Evolutionary conservation across 495 filamentous ascomycete species (phyloP).

Genomic region (Aspergillus cristatus): DNA sequence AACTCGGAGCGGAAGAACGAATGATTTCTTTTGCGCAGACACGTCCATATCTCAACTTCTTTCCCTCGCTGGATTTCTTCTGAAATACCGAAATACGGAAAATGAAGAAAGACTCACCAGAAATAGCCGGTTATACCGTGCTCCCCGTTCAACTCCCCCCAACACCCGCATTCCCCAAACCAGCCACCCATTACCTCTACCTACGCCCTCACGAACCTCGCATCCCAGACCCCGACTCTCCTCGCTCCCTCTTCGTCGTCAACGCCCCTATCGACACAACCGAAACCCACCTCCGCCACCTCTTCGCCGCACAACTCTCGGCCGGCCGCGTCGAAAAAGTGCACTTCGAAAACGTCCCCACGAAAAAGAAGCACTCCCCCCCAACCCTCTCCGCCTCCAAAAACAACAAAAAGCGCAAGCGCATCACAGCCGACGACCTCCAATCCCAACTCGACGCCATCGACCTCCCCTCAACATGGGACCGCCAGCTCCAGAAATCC

Average conservation of each 20-base stretch:
- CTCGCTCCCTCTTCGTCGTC: slow-evolving; percentile 73
- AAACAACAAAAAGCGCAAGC: slow-evolving; percentile 58
- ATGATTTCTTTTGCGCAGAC: too few relatives aligned
- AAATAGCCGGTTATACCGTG: slow-evolving; percentile 40
- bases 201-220: slow-evolving; percentile 71
- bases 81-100: too few relatives aligned
- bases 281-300: slow-evolving; percentile 58
- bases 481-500: slow-evolving; percentile 57
- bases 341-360: slow-evolving; percentile 53
- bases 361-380: slow-evolving; percentile 25
- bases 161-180: slow-evolving; percentile 45
- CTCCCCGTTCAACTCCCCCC: slow-evolving; percentile 51
- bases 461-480: slow-evolving; percentile 61
- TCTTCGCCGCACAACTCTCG: slow-evolving; percentile 63
- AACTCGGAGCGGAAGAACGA: too few relatives aligned
- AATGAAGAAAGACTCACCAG: slow-evolving; percentile 30
- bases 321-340: slow-evolving; percentile 67
- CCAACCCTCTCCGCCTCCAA: slow-evolving; percentile 11
- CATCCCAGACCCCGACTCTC: slow-evolving; percentile 59
- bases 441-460: slow-evolving; percentile 42
- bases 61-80: too few relatives aligned
- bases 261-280: slow-evolving; percentile 85
- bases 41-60: too few relatives aligned
- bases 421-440: slow-evolving; percentile 40
- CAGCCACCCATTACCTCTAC: slow-evolving; percentile 77